Base-by-base conservation (phyloP, 257 asterid species). In the Solanum rostratum region DNA sequence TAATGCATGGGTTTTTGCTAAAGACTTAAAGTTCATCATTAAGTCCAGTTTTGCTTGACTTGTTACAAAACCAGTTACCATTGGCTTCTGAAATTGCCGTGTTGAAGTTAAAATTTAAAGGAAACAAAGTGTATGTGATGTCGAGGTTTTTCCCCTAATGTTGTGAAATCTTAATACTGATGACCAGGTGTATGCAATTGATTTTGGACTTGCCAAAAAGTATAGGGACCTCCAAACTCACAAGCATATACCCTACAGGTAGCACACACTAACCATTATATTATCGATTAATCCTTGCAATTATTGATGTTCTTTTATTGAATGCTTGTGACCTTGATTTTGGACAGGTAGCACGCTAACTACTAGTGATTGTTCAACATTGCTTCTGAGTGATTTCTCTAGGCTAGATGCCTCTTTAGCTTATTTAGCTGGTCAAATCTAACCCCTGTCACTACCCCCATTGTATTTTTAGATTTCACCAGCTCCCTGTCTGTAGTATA, bases 241-340 rank as follows among this genome's bases (percentile, higher is more conserved):
- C 70, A 88, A 88, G 83, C 90, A 88, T 86, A 88, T 88, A 84
- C 90, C 90, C 19, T 88, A 88, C 90, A 88, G 90, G 88, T 88
- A 85, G 45, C 27, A 76, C 16, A 6, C 60, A 27, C 22, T 49
- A 76, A 76, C 43, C 43, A 3, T 45, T 76, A 9, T 76, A 5
- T 49, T 76, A 27, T 49, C 3, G 15, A 76, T 76, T 49, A 49
- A 2, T 15, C 43, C 43, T 50, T 76, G 27, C 27, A 27, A 27
- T 53, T 49, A 7, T 16, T 76, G 24, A 8, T 76, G 59, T 29
- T 49, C 37, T 49, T 49, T 73, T 76, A 4, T 15, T 16, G 45
- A 74, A 74, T 74, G 60, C 60, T 74, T 22, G 59, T 24, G n/a
- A 24, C 2, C 9, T 14, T 45, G 60, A 66, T 66, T 66, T 66